Base-by-base conservation (phyloP, 2,329 filamentous ascomycete genomes). In the Trichoderma arundinaceum region DNA sequence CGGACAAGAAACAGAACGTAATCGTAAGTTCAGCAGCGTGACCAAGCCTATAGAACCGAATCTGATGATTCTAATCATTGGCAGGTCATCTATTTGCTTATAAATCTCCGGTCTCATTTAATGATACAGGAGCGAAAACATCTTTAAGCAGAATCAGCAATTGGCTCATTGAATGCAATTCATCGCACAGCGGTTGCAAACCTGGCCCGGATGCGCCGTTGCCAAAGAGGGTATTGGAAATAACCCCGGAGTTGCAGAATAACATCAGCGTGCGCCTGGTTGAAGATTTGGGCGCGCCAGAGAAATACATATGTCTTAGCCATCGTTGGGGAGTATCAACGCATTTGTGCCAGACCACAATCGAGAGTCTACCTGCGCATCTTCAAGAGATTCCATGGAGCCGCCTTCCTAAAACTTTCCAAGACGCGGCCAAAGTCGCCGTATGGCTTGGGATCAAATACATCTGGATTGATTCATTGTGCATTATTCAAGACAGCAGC, bases 401-500 rank as follows among this genome's bases (percentile, higher is more conserved):
- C n/a, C 39, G 43, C 4, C 15, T 66, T 9, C 65, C 61, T 13
- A 46, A 48, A 35, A 65, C 53, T 2, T 65, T 67, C 17, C 53
- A 61, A 52, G 38, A 61, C 22, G 48, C 61, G 5, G 53, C 52
- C 4, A 33, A 41, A 17, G 61, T 60, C 1, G 19, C 61, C 15
- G 33, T 65, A 5, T 38, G 38, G 10, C 54, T 67, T 22, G 65
- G 61, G 1, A 51, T 65, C 35, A 65, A 54, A 52, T 73, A 72
- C 19, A 15, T 73, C 5, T 74, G 72, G 72, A 73, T 74, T 32
- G 72, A 74, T 59, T 72, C 71, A 4, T 59, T 74, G 2, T 74
- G 72, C 49, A 74, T 73, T 48, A 60, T 73, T 7, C 72, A 72
- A 62, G 69, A 70, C 22, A 66, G 68, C 9, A 60, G 64, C 7